Conservation (phyloP, 192 early-diverging fungal species). For the Dissophora globulifera region DNA sequence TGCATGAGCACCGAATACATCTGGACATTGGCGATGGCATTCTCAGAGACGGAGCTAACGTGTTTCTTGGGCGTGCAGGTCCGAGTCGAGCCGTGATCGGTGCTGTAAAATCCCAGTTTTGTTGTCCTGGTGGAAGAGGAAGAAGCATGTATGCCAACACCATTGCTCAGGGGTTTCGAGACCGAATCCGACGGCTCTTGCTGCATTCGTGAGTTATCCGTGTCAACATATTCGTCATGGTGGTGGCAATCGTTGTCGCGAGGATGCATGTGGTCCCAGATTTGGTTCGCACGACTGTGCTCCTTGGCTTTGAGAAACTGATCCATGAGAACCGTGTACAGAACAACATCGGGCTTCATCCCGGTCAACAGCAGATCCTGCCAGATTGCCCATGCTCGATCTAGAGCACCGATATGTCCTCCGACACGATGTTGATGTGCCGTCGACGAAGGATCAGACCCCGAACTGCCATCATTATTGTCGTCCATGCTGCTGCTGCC, state of each 20-base stretch:
- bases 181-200: background rate
- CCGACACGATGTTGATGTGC: too few relatives aligned
- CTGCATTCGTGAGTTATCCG: too few relatives aligned
- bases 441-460: too few relatives aligned
- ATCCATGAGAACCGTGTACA: slow-evolving; percentile 33
- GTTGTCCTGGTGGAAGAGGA: too few relatives aligned
- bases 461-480: too few relatives aligned
- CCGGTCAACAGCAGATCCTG: slow-evolving; percentile 41
- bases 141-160: background rate
- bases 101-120: background rate
- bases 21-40: slow-evolving; percentile 25
- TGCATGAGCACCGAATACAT: slow-evolving; percentile 45
- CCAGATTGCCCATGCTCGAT: slow-evolving; percentile 37
- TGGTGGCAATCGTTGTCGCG: background rate
- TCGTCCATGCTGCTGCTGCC: too few relatives aligned
- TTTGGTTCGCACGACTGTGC: slow-evolving; percentile 24
- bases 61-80: background rate
- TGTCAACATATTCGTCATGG: too few relatives aligned
- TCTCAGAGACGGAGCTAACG: too few relatives aligned
- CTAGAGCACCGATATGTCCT: background rate
- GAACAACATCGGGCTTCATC: slow-evolving; percentile 45
- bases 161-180: background rate
- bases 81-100: background rate
- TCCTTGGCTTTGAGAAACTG: slow-evolving; percentile 31
- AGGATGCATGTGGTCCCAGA: slow-evolving; percentile 31